Base-by-base conservation (phyloP, 345 rosid species). In the Aquilaria yunnanensis region DNA sequence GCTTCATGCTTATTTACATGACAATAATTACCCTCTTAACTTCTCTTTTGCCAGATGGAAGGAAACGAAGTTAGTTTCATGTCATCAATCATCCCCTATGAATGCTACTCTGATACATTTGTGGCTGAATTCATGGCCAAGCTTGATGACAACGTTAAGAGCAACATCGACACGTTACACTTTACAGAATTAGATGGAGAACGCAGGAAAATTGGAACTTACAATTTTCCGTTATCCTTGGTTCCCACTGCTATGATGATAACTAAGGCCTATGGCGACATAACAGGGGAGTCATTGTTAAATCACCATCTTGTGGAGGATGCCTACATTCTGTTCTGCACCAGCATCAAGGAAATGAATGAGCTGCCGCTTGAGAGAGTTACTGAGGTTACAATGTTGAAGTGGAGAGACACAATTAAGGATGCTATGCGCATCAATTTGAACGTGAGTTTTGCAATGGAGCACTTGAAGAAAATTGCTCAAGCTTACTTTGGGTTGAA, bases 341-440 rank as follows among this genome's bases (percentile, higher is more conserved):
- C 47, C 16, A 31, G 29, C 33, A 34, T 34, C 60, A 57, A 57
- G 41, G 60, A 57, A 47, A 34, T 57, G 60, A 31, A 7, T 8
- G 47, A 57, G 14, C 2, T 57, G 10, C 6, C 47, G 13, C 60
- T 34, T 34, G 10, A 34, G 10, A 23, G 41, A n/a, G 60, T 57
- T 34, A 57, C 29, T 3, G 47, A 57, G 14, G 47, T 33, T 4
- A 34, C 0, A 3, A 1, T 57, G 47, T n/a, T 57, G 0, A 57
- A n/a, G 47, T 57, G 47, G 60, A 57, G 47, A 57, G 60, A 57
- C 12, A 13, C 47, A 34, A 57, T 57, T 47, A 57, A 14, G 30
- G 60, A 57, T 57, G 47, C 60, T 57, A 57, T 1, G 30, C 12
- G 30, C 8, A 8, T 14, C 14, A 9, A 6, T 14, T 57, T 1